phyloP scores from a whole-genome alignment of 2,329 filamentous ascomycete species.

The Akanthomyces lecanii region DNA sequence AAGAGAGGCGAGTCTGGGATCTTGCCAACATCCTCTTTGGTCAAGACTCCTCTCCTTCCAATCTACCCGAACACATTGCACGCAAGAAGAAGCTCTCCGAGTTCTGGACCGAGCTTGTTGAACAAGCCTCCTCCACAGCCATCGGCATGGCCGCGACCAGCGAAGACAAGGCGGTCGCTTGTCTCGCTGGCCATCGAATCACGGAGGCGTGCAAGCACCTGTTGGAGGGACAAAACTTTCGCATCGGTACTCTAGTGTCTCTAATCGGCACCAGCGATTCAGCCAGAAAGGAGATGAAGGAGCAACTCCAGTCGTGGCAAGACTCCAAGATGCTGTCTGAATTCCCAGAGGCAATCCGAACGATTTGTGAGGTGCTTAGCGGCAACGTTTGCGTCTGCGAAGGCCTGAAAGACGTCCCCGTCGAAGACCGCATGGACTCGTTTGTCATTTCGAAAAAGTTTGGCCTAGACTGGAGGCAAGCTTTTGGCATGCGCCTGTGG shows the following conservation, averaged over 20 bases:
- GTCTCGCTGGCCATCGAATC: constrained; percentile 73
- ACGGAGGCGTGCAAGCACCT: constrained; percentile 79
- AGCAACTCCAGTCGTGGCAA: constrained; percentile 81
- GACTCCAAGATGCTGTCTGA: constrained; percentile 80
- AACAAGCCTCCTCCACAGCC: constrained; percentile 49
- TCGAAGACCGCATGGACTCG: constrained; percentile 74
- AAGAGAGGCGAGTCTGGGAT: constrained; percentile 79
- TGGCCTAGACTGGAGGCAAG: constrained; percentile 85
- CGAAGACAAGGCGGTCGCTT: constrained; percentile 81
- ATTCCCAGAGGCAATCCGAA: constrained; percentile 76
- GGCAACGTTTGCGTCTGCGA: constrained; percentile 83
- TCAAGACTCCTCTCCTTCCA: constrained; percentile 41
- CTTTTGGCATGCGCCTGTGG: constrained; percentile 88
- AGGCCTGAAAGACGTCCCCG: constrained; percentile 65
- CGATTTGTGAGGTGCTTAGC: constrained; percentile 82
- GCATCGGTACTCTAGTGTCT: constrained; percentile 78
- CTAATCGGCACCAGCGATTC: constrained; percentile 71
- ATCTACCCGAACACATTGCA: constrained; percentile 35
- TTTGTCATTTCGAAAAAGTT: constrained; percentile 84
- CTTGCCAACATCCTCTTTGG: constrained; percentile 86
- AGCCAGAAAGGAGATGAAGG: constrained; percentile 68
- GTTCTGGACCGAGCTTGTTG: constrained; percentile 64
- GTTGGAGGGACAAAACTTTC: constrained; percentile 70
- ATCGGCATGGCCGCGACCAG: constrained; percentile 56
- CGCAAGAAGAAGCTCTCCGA: constrained; percentile 63